These are phyloP conservation scores for Posidonia oceanica DNA, from an alignment of 116 monocot species.

Conservation along the genomic window DNA sequence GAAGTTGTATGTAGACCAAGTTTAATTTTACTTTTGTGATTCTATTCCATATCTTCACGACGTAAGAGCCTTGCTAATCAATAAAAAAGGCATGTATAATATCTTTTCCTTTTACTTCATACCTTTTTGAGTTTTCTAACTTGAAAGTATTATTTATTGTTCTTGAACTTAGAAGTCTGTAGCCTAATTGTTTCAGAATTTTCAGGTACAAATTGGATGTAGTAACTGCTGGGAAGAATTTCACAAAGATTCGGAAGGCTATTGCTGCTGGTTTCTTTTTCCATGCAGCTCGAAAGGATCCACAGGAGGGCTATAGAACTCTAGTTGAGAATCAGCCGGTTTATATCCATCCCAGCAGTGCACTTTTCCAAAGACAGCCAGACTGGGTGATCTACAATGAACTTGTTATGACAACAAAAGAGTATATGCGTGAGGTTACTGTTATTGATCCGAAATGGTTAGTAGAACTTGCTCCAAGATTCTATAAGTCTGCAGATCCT, in stretches of 20 bases:
- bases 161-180: no score
- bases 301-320: conserved; percentile 94
- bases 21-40: no score
- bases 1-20: no score
- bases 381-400: conserved; percentile 97
- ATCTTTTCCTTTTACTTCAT: no score
- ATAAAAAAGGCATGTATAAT: no score
- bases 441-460: conserved; percentile 95
- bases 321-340: conserved; percentile 92
- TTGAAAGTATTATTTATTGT: no score
- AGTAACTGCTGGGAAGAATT: conserved; percentile 73
- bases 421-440: conserved; percentile 94
- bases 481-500: conserved; percentile 75
- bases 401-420: conserved; percentile 94
- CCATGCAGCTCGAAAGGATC: conserved; percentile 82
- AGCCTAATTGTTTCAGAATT: neutral
- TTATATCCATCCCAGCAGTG: conserved; percentile 92
- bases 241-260: conserved; percentile 85
- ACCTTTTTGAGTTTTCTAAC: no score
- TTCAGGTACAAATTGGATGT: conserved; percentile 88
- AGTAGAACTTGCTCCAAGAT: conserved; percentile 83
- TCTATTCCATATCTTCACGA: no score
- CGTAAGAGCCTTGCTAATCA: no score
- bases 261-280: conserved; percentile 94
- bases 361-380: conserved; percentile 85